phyloP scores from a whole-genome alignment of 2,329 filamentous ascomycete species.

The Dactylella cylindrospora region DNA sequence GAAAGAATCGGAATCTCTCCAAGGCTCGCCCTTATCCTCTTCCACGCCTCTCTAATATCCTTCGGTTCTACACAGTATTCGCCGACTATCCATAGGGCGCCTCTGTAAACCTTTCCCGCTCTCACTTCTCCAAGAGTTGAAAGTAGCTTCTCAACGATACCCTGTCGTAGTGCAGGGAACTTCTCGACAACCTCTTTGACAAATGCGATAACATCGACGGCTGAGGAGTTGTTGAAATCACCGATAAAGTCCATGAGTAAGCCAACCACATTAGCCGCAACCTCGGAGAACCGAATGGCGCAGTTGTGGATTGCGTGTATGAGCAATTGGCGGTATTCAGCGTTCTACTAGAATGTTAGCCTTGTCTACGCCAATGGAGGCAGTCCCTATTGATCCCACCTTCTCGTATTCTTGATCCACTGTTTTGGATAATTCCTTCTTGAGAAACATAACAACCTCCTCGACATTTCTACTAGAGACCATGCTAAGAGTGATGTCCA shows the following conservation, averaged over 20 bases:
- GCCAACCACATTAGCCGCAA: slow-evolving; percentile 93
- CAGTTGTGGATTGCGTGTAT: slow-evolving; percentile 98
- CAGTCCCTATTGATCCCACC: slow-evolving; percentile 50
- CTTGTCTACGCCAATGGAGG: background rate
- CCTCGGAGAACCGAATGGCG: slow-evolving; percentile 98
- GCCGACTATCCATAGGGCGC: slow-evolving; percentile 95
- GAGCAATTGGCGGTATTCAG: slow-evolving; percentile 88
- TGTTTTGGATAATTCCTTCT: slow-evolving; percentile 97
- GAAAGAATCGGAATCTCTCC: slow-evolving; percentile 96
- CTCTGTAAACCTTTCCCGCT: slow-evolving; percentile 94
- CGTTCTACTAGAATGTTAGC: slow-evolving; percentile 60
- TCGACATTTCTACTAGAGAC: slow-evolving; percentile 98
- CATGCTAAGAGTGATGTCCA: slow-evolving; percentile 91
- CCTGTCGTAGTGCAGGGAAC: slow-evolving; percentile 83
- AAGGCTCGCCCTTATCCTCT: slow-evolving; percentile 85
- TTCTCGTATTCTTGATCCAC: slow-evolving; percentile 99
- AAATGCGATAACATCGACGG: slow-evolving; percentile 96
- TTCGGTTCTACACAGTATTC: slow-evolving; percentile 93
- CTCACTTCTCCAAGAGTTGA: slow-evolving; percentile 89
- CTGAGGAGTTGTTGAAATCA: slow-evolving; percentile 95
- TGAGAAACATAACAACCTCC: slow-evolving; percentile 90
- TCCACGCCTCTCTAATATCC: slow-evolving; percentile 76
- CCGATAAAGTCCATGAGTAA: slow-evolving; percentile 98
- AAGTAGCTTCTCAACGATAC: slow-evolving; percentile 85
- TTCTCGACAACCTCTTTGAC: slow-evolving; percentile 99